These are phyloP conservation scores for Globisporangium apiculatum DNA, from an alignment of 352 stramenopile species.

Conservation along the genomic window DNA sequence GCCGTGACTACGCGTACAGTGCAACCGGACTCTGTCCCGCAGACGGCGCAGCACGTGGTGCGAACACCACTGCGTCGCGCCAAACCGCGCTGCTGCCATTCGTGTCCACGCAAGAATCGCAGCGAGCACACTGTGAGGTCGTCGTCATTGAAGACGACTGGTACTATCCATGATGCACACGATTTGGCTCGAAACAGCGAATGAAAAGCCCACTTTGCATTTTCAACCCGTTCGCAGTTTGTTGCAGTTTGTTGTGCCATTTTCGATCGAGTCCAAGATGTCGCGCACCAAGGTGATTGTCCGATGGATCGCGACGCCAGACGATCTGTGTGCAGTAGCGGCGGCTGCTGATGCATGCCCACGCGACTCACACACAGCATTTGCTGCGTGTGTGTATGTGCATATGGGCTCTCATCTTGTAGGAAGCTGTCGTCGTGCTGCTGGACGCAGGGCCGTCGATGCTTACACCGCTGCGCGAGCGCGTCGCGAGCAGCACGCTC, in stretches of 20 bases:
- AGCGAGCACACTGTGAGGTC: too few species aligned
- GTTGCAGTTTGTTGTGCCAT: background rate
- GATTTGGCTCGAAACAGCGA: too few species aligned
- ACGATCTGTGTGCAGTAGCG: background rate
- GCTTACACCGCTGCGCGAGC: constrained; percentile 40
- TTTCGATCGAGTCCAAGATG: background rate
- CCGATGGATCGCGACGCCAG: too few species aligned
- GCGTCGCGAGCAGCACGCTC: constrained; percentile 10
- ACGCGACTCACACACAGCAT: background rate
- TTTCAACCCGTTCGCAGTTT: background rate
- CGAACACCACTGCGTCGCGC: background rate
- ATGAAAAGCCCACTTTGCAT: too few species aligned
- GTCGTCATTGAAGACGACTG: background rate
- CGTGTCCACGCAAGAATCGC: background rate
- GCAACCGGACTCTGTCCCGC: background rate
- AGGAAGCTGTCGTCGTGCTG: constrained; percentile 68
- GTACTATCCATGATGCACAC: too few species aligned
- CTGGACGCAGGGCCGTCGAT: constrained; percentile 66
- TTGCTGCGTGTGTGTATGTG: background rate
- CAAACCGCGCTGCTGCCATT: background rate
- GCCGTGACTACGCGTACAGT: background rate
- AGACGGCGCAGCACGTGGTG: background rate
- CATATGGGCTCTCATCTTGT: background rate
- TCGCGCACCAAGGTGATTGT: background rate
- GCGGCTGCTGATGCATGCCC: background rate